Base-by-base conservation (phyloP, 768 basidiomycete species). In the Leccinum boreale region DNA sequence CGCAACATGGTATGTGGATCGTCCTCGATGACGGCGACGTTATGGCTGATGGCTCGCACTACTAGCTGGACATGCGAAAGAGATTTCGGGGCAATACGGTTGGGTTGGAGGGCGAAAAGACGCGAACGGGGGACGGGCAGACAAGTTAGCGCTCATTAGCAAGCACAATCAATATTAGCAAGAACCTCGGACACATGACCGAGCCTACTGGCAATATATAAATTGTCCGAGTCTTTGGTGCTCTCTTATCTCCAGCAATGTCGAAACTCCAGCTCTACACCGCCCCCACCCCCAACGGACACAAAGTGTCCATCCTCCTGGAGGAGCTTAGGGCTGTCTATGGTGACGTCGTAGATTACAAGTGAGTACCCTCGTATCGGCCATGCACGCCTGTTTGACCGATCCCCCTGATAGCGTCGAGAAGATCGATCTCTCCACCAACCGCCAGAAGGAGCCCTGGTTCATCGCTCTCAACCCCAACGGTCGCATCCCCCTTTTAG, bases 21-120 rank as follows among this genome's bases (percentile, higher is more conserved):
- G 24, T 21, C 12, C 19, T 15, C 23, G 21, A 47, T 45, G 12
- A 26, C 4, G 29, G 29, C 58, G 51, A 50, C 44, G 14, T 4
- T 19, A 42, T 3, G 31, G 21, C 59, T 24, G 24, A 55, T 50
- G 5, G 0, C 14, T 21, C n/a, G 10, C 19, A 23, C 33, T 1
- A 39, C 26, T 52, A 92, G 90, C 73, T 92, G 65, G 90, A 92
- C 67, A 92, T 92, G 90, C 80, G 90, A 55, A 91, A 89, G 73
- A 77, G 90, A 8, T 90, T 92, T 64, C 74, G 90, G 63, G 90
- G 90, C 23, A 91, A 91, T 63, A 83, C 79, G 47, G 78, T 81
- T 42, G 82, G 85, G 11, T 75, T 81, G 44, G 78, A 81, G 35
- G 61, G 59, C 23, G 65, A 62, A n/a, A 62, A 60, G 28, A 31